Evolutionary conservation across 2,329 filamentous ascomycete species (phyloP), one percentile per base, ranked within the genome.

Genomic region (Nigrospora sphaerica): DNA sequence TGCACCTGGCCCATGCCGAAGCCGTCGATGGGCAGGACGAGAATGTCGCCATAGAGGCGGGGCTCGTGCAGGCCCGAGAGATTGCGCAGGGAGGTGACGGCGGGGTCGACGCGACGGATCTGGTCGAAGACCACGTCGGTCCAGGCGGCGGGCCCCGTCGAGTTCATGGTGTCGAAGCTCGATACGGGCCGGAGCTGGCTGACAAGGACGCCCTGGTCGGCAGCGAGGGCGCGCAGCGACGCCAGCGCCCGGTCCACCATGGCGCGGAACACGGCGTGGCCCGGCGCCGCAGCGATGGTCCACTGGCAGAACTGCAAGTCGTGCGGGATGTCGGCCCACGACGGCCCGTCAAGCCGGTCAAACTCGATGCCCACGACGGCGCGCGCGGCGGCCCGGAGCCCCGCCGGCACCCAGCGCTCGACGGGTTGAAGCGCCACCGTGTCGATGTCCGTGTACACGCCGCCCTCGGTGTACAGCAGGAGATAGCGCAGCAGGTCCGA

Each of bases 391-490:
- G 51, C 47, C 4, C 54, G 54, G 19, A 55, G 13, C 4, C 47
- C 16, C 41, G 32, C 62, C 56, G 81, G 80, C 14, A 85, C 77
- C 60, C 82, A 85, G 42, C 70, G 63, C 32, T 57, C 53, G 32
- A 69, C 55, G 11, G 67, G 63, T 56, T 62, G 63, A 28, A 71
- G 56, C 32, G 66, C 66, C 56, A 68, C 65, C 41, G 70, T 68
- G 47, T 71, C 68, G 42, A 69, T 70, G 39, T 71, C 68, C 44
- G 67, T 66, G 47, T 71, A 71, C 2, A 79, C 60, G 23, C 77
- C 80, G 18, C 81, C 81, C 56, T 84, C 80, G 6, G 78, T 75
- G 56, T 83, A 84, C 74, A 85, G 81, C 54, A 85, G 68, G 47
- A 85, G 71, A 58, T 85, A 86, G 10, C 81, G 77, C 44, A 85